Evolutionary conservation across 345 rosid genomes (phyloP), one percentile per base, ranked within the genome.

Genomic region (Gossypium sturtianum): DNA sequence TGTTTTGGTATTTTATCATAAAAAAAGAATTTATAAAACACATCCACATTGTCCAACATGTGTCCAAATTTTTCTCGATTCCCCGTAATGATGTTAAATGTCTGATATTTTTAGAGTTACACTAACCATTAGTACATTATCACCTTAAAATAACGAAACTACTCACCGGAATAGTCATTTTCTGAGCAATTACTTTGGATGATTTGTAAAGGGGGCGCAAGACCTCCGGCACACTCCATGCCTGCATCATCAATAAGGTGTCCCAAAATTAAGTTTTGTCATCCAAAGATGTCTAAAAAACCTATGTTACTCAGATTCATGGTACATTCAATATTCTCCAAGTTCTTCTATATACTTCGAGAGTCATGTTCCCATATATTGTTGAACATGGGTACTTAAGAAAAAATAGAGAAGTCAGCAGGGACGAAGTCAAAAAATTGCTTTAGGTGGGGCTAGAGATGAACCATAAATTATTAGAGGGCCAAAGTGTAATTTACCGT

Each of bases 211-310:
- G 91, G 2, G 99, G 95, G 23, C 99, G 88, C 57, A 96, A 87
- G 60, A 96, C 99, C 83, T 96, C 99, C 1, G 99, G 99, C 72
- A 93, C 99, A 71, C 97, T 91, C 99, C 98, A 93, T 29, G 97
- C 97, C 99, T 95, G 78, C 56, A 47, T 2, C 57, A 71, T 2
- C 57, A 71, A 77, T 47, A 68, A 77, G 5, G 29, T 3, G 54
- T 45, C 17, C 17, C 70, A 48, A 71, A 57, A 13, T 74, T 29
- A 60, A 41, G 47, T 22, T 27, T 49, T 60, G 23, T 48, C 16
- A 11, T 68, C 41, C 4, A 1, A 66, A 66, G 53, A 45, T 20
- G 27, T 66, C 54, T 12, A 4, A 23, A 56, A 34, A 38, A 34
- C 7, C 41, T 34, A 34, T 34, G 41, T 34, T 34, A 5, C 7